Evolutionary conservation across 352 stramenopile genomes (phyloP), one percentile per base, ranked within the genome.

Genomic region (Globisporangium radiosum): DNA sequence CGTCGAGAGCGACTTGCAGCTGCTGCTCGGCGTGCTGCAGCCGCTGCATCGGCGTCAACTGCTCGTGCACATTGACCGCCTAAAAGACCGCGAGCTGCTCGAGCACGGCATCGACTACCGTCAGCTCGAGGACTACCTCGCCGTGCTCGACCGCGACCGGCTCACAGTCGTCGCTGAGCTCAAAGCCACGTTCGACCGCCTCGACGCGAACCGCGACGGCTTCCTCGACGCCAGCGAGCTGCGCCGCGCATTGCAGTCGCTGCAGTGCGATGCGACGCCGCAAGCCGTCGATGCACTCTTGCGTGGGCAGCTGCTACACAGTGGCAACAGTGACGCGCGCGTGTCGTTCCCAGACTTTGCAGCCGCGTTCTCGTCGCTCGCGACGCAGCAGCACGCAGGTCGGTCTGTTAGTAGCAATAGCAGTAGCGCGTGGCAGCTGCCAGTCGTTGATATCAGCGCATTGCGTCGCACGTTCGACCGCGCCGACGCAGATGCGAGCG

Each of bases 91-190:
- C n/a, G 75, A 86, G 47, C 60, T 88, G 36, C 59, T 90, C 2
- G 65, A 72, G 47, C 71, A 84, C 43, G 79, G 78, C 0, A 57
- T 90, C 14, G 77, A 87, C 65, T 90, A 85, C 54, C 75, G 68
- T 0, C 80, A 92, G 54, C 66, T 92, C 36, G 57, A 86, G 63
- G 81, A 93, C 59, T 92, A 92, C 55, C 56, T 92, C 15, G 76
- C 79, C 0, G 74, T 92, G 14, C 66, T 92, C 9, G 82, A 90
- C 47, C 71, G 68, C 15, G 82, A 92, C 53, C 76, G 79, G 4
- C 71, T 92, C 38, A 74, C 76, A 8, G 70, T 87, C 14, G 73
- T 91, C 7, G 79, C 76, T 0, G 68, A 80, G 44, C 70, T 93
- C 47, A 91, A 91, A 59, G 66, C 64, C 4, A 85, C 75, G 5